Conservation (phyloP, 2,329 filamentous ascomycete genomes). For the Shiraia sp. region DNA sequence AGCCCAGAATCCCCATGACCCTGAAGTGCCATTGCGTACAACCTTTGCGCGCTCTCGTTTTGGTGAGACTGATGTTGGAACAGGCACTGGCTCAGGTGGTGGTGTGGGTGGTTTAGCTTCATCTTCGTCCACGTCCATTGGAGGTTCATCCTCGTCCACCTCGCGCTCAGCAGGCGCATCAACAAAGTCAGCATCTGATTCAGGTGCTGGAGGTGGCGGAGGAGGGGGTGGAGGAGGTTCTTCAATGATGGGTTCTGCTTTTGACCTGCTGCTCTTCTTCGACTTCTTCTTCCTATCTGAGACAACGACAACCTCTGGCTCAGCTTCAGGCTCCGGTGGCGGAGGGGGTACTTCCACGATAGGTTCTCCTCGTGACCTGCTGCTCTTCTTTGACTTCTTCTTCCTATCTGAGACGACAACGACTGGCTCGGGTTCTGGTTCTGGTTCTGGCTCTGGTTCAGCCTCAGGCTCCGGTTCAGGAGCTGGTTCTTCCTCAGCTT, state of each 20-base stretch:
- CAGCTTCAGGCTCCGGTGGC: constrained; percentile 35
- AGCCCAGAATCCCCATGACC: constrained; percentile 78
- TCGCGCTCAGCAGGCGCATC: constrained; percentile 24
- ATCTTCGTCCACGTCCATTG: constrained; percentile 33
- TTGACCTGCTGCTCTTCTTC: constrained; percentile 17
- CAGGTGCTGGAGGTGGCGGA: constrained; percentile 28
- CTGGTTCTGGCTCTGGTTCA: constrained; percentile 27
- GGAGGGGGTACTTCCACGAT: constrained; percentile 31
- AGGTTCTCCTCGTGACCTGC: constrained; percentile 20
- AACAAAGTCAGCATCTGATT: constrained; percentile 20
- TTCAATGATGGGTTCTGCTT: constrained; percentile 7
- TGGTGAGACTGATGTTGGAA: constrained; percentile 52
- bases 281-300: constrained; percentile 33
- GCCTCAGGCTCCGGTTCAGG: constrained; percentile 28
- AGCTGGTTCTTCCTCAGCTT: constrained; percentile 9
- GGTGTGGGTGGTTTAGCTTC: constrained; percentile 52
- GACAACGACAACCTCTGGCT: constrained; percentile 47
- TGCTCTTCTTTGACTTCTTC: constrained; percentile 36
- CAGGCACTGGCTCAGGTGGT: constrained; percentile 46
- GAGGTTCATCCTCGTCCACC: constrained; percentile 23
- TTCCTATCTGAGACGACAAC: constrained; percentile 25
- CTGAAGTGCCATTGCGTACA: constrained; percentile 67
- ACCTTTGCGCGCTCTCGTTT: constrained; percentile 79
- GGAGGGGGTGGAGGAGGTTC: background rate
- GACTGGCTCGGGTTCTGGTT: constrained; percentile 37